phyloP scores from a whole-genome alignment of 306 rosid species.

The Hippophae gyantsensis region DNA sequence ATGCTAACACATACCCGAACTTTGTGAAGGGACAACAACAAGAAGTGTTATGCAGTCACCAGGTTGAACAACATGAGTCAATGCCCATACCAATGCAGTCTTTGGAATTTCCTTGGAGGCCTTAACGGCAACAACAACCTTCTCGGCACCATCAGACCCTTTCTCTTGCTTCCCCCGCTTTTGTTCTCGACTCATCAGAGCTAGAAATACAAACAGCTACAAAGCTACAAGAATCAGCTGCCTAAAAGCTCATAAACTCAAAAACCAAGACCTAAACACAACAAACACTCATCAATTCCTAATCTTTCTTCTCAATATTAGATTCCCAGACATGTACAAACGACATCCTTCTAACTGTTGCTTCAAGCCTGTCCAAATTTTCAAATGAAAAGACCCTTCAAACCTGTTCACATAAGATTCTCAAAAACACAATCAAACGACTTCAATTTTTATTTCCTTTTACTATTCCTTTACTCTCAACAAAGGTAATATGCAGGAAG shows the following conservation, averaged over 20 bases:
- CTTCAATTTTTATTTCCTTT: conserved; percentile 29
- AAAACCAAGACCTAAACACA: conserved; percentile 9
- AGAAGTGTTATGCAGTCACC: conserved; percentile 91
- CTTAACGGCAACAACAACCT: conserved; percentile 92
- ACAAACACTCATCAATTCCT: conserved; percentile 22
- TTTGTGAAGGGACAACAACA: conserved; percentile 86
- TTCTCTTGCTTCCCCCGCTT: conserved; percentile 74
- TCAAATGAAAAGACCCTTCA: conserved; percentile 35
- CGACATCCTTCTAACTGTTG: conserved; percentile 31
- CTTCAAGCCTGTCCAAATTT: conserved; percentile 14
- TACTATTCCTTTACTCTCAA: conserved; percentile 10
- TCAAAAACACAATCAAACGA: conserved; percentile 12
- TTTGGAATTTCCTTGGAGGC: conserved; percentile 87
- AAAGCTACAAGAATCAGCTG: conserved; percentile 20
- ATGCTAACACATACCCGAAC: conserved; percentile 46
- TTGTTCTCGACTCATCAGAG: conserved; percentile 60
- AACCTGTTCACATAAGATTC: conserved; percentile 25
- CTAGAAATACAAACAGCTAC: conserved; percentile 5
- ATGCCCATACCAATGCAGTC: conserved; percentile 89
- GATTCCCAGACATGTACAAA: conserved; percentile 25
- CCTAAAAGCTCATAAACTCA: conserved; percentile 25
- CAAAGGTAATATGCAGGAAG: conserved; percentile 20
- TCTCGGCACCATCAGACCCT: conserved; percentile 65
- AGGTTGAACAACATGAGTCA: conserved; percentile 97
- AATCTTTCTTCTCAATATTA: conserved; percentile 29